Conservation (phyloP, 805 yeast genomes). For the Metschnikowia matae region DNA sequence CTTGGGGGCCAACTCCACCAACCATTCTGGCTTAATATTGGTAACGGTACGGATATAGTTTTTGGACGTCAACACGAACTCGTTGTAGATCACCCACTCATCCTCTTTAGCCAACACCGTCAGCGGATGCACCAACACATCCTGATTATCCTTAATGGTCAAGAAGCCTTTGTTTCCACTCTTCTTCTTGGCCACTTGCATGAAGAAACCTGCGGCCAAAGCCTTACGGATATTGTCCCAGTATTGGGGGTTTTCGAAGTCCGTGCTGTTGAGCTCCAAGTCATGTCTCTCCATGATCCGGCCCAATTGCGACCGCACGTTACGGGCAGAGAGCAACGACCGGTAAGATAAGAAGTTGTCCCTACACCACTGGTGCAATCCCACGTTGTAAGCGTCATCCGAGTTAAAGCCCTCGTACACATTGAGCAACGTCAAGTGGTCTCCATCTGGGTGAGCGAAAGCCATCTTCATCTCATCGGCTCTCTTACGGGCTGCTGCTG, state of each 20-base stretch:
- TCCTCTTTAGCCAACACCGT: constrained; percentile 84
- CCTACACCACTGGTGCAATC: constrained; percentile 82
- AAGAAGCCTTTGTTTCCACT: constrained; percentile 74
- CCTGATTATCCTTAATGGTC: constrained; percentile 95
- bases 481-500: constrained; percentile 77
- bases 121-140: constrained; percentile 89
- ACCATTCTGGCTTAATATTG: constrained; percentile 86
- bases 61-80: constrained; percentile 88
- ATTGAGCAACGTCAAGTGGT: constrained; percentile 85
- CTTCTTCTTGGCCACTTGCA: constrained; percentile 95
- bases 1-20: constrained; percentile 72
- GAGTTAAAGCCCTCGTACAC: constrained; percentile 80
- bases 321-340: constrained; percentile 80
- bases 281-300: constrained; percentile 81
- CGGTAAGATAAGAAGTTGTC: constrained; percentile 82
- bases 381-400: constrained; percentile 65
- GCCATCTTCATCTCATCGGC: constrained; percentile 87
- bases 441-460: constrained; percentile 94
- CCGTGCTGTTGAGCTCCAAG: constrained; percentile 66
- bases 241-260: constrained; percentile 53
- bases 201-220: constrained; percentile 86
- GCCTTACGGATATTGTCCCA: constrained; percentile 82
- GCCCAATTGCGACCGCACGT: constrained; percentile 76
- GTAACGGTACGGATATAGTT: constrained; percentile 95
- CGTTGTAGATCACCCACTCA: constrained; percentile 94